Evolutionary conservation across 2,329 filamentous ascomycete genomes (phyloP).

Genomic region (Chrysosporium keratinophilum): DNA sequence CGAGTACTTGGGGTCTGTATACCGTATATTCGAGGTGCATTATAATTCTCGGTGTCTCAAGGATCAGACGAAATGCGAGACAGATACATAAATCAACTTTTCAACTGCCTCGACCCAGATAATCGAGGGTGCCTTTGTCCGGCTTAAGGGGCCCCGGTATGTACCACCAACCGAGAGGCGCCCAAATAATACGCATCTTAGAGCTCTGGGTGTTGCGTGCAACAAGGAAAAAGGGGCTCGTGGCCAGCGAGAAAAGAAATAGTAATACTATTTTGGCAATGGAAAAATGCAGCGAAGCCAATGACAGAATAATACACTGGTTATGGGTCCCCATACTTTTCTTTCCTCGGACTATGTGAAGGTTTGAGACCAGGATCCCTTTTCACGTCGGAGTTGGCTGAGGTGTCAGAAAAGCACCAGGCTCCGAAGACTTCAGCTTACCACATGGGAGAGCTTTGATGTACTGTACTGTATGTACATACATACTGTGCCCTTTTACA

Average conservation of each 20-base stretch:
- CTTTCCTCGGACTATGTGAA: not conserved
- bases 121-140: not conserved
- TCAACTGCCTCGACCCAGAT: not conserved
- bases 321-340: not conserved
- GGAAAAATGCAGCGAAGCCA: not conserved
- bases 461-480: not conserved
- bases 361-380: not conserved
- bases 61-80: not conserved
- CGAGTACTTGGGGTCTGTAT: not conserved
- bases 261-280: slow-evolving; percentile 7
- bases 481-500: not conserved
- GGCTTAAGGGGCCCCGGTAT: not conserved
- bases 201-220: not conserved
- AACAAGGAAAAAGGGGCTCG: not conserved
- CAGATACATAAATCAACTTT: not conserved
- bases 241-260: not conserved
- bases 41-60: not conserved
- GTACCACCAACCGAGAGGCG: slow-evolving; percentile 6
- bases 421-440: not conserved
- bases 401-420: not conserved
- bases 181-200: not conserved
- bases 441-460: slow-evolving; percentile 2
- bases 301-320: not conserved
- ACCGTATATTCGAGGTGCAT: slow-evolving; percentile 5
- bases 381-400: not conserved